A percentile compares a stretch with the other conserved stretches of the same genome.
Conservation (phyloP, 306 rosid species). For the Cicer yamashitae region DNA sequence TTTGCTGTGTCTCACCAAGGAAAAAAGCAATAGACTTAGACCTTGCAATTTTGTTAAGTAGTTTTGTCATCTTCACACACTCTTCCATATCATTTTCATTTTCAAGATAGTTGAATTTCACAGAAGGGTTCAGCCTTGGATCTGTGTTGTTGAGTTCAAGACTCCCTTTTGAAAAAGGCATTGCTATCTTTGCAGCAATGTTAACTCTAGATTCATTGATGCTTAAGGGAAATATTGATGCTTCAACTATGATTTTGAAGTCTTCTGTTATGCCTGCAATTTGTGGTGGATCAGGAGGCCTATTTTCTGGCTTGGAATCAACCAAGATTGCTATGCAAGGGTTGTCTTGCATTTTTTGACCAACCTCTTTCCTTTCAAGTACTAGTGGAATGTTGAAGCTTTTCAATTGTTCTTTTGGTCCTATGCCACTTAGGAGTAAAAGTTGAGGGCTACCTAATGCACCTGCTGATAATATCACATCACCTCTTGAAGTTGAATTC, state of each 20-base stretch:
- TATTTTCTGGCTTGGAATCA: constrained; percentile 57
- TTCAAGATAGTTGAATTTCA: constrained; percentile 72
- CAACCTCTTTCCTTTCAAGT: constrained; percentile 56
- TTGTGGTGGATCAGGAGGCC: constrained; percentile 71
- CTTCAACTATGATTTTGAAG: constrained; percentile 64
- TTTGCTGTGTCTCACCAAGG: constrained; percentile 50
- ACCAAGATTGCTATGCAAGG: constrained; percentile 66
- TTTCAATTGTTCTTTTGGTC: constrained; percentile 62
- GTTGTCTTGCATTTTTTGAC: constrained; percentile 76
- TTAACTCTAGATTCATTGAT: constrained; percentile 58
- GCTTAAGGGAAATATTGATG: constrained; percentile 62
- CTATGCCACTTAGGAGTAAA: constrained; percentile 70
- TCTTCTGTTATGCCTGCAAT: constrained; percentile 69
- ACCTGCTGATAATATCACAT: constrained; percentile 76
- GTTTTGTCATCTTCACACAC: constrained; percentile 59
- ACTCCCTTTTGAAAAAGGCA: constrained; percentile 63
- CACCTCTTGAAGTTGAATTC: constrained; percentile 60
- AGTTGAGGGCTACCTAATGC: constrained; percentile 84
- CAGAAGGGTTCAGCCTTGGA: constrained; percentile 71
- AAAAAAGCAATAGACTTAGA: constrained; percentile 62
- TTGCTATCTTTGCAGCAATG: constrained; percentile 69
- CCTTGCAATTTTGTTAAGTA: constrained; percentile 60
- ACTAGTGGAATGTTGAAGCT: constrained; percentile 54
- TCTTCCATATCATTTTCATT: constrained; percentile 53
- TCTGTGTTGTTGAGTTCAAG: constrained; percentile 62